Evolutionary conservation across 2,329 filamentous ascomycete species (phyloP).

Genomic region (Claviceps digitariae): DNA sequence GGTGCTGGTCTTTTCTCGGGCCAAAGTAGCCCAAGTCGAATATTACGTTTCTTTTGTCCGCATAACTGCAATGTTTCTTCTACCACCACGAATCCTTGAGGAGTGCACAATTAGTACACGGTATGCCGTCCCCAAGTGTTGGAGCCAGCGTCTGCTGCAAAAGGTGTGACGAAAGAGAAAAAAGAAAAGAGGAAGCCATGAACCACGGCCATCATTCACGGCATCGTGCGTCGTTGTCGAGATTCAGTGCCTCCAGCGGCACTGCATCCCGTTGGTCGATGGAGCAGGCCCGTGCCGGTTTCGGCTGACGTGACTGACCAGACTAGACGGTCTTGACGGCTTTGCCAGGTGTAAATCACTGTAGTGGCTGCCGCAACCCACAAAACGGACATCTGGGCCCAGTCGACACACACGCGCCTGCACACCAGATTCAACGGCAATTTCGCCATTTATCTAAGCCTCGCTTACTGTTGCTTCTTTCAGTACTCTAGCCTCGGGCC

Average conservation of each 20-base stretch:
- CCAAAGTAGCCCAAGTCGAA: background rate
- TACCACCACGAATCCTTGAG: background rate
- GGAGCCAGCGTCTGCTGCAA: background rate
- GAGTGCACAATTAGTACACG: background rate
- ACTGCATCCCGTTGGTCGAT: background rate
- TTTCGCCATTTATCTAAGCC: background rate
- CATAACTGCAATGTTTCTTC: background rate
- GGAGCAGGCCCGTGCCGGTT: too few species aligned
- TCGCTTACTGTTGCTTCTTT: constrained; percentile 8
- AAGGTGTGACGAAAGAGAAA: too few species aligned
- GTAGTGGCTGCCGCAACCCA: constrained; percentile 1
- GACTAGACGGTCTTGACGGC: background rate
- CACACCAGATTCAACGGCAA: background rate
- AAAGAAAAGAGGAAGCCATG: background rate
- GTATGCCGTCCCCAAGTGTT: background rate
- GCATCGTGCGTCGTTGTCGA: background rate
- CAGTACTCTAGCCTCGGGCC: too few species aligned
- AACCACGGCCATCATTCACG: background rate
- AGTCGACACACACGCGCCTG: background rate
- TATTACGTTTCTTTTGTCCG: constrained; percentile 1
- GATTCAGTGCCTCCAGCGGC: background rate
- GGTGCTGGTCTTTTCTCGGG: background rate
- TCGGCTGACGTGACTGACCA: background rate
- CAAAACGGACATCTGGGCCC: background rate
- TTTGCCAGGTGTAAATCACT: constrained; percentile 1